Evolutionary conservation across 2,329 filamentous ascomycete genomes (phyloP), one percentile per base, ranked within the genome.

Genomic region (Rhexocercosporidium sp.): DNA sequence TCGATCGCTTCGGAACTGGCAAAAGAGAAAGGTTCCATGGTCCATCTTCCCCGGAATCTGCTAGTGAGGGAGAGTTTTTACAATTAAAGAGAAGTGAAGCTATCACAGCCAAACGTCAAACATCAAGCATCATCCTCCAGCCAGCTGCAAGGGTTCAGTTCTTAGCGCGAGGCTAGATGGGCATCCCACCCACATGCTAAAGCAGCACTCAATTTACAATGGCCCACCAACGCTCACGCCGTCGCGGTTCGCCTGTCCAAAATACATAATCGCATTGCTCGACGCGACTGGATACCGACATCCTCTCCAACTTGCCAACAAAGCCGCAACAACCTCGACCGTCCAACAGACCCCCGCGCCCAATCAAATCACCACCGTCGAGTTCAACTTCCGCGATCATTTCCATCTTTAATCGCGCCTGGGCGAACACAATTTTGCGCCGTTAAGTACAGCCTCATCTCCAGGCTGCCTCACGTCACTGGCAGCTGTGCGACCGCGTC

Each of bases 21-120:
- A 82, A 98, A 98, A 34, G 94, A 97, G 81, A 97, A 97, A 62
- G 94, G 91, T 81, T 99, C 96, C 93, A 97, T 97, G 62, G 53
- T 72, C 73, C 74, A 75, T 76, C 59, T 73, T 75, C 66, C 60
- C 49, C 59, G 22, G 31, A 54, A 51, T 31, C 12, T 22, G 25
- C 51, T 20, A 16, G 1, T 16, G 11, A 49, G 27, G 20, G 25
- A 49, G 16, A 61, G 5, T 16, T 47, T 14, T 20, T 31, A 34
- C 27, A 47, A 47, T 20, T 34, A n/a, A 61, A 49, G 59, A 22
- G 27, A 20, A 22, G 16, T 49, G 53, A 22, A 34, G 29, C 16
- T 20, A 6, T 31, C 34, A 31, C 22, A 56, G 20, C 41, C 8
- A 47, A 20, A 20, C 39, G 29, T 51, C 62, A 57, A 57, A 53